Conservation (phyloP, 2,329 filamentous ascomycete species). For the Sclerotinia nivalis region DNA sequence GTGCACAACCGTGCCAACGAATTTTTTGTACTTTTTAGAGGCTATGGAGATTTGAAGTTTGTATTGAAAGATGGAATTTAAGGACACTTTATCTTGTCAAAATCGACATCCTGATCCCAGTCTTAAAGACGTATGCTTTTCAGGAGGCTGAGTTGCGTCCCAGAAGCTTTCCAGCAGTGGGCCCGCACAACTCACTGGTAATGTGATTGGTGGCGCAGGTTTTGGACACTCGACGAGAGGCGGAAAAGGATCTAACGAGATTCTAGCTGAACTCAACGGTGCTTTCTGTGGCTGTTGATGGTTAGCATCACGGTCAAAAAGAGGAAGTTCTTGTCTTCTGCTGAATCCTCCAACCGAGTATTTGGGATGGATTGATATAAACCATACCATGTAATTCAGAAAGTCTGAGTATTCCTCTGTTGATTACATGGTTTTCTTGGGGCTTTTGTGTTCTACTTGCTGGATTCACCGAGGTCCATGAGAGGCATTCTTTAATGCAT, state of each 20-base stretch:
- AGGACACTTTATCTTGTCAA: neutral
- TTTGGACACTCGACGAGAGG: neutral
- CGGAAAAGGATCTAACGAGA: neutral
- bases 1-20: neutral
- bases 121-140: no score
- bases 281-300: neutral
- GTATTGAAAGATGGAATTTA: neutral
- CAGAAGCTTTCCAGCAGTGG: neutral
- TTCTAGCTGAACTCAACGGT: neutral
- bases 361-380: neutral
- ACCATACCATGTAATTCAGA: no score
- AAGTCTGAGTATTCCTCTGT: no score
- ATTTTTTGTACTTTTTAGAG: neutral
- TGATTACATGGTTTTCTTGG: neutral
- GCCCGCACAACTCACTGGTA: neutral
- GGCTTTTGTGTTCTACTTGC: neutral
- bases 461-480: neutral
- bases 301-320: neutral
- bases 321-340: neutral
- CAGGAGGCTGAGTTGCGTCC: neutral
- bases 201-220: no score
- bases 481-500: neutral
- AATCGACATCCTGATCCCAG: neutral
- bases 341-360: neutral
- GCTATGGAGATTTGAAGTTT: neutral